Evolutionary conservation across 2,329 filamentous ascomycete species (phyloP).

Genomic region (Cladophialophora psammophila): DNA sequence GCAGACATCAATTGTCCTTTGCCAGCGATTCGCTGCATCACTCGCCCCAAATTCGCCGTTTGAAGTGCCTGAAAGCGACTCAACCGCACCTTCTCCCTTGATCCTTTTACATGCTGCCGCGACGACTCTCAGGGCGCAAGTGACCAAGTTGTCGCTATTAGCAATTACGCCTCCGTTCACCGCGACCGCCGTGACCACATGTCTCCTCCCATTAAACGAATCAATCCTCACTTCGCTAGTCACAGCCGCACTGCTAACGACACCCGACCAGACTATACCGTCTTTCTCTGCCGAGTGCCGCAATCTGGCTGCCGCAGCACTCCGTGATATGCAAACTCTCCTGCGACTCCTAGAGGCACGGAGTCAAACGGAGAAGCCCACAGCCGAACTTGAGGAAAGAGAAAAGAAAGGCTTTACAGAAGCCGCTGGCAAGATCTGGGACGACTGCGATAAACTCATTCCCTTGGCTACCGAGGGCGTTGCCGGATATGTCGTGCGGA

Average conservation of each 20-base stretch:
- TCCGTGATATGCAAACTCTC: constrained; percentile 69
- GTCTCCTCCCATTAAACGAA: constrained; percentile 75
- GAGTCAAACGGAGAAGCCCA: constrained; percentile 43
- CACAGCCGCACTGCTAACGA: constrained; percentile 72
- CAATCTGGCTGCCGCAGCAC: constrained; percentile 63
- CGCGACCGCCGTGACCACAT: constrained; percentile 72
- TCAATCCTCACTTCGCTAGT: constrained; percentile 78
- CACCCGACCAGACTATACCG: constrained; percentile 66
- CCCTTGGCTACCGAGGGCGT: constrained; percentile 72
- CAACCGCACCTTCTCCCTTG: constrained; percentile 56
- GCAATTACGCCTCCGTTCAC: constrained; percentile 89
- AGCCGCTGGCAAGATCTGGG: constrained; percentile 81
- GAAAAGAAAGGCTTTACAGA: constrained; percentile 64
- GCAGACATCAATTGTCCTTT: constrained; percentile 33
- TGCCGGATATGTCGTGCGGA: constrained; percentile 72
- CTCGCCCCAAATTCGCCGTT: constrained; percentile 28
- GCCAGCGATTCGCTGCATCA: constrained; percentile 33
- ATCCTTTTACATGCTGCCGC: constrained; percentile 75
- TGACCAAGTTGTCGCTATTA: constrained; percentile 85
- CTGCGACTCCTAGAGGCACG: constrained; percentile 64
- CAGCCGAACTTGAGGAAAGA: constrained; percentile 41
- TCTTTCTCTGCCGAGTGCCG: constrained; percentile 70
- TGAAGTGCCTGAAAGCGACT: constrained; percentile 20
- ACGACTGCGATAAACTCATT: constrained; percentile 76
- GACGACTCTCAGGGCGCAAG: constrained; percentile 77